Evolutionary conservation across 78 protist species (phyloP), one percentile per base, ranked within the genome.

Genomic region (Dictyostelium capitatum): DNA sequence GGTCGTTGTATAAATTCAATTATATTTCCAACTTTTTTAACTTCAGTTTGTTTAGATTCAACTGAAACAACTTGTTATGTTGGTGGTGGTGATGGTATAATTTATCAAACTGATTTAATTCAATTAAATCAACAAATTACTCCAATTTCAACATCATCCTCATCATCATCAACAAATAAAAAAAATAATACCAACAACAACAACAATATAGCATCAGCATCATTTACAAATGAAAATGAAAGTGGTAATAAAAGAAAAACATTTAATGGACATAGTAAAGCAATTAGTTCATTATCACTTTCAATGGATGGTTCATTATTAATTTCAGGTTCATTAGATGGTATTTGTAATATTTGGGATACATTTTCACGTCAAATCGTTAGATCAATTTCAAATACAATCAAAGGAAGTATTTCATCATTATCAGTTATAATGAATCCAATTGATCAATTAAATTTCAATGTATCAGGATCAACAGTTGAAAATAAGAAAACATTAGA

Each of bases 241-340:
- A 10, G 23, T 41, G 64, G 23, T 7, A 28, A 75, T 23, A 75
- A 75, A 51, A 79, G 56, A 47, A 91, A 91, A 50, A 81, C 83
- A 56, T 91, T 91, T 19, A 67, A 47, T 43, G 89, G 90, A 19
- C 89, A 82, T 28, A 91, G 37, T 23, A 77, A 81, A 59, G 25
- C 90, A 23, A 50, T 91, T 23, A 73, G 80, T 9, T 15, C 90
- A 6, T 2, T 91, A 5, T 17, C 56, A 9, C 4, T 79, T 4
- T 91, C 95, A 12, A 74, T 91, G 67, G 95, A 91, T 82, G 95
- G 95, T 6, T 41, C 72, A 15, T 10, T 91, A 17, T n/a, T 91
- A n/a, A 46, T 79, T 11, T 53, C 79, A n/a, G 95, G 90, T 20
- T 73, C 95, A 43, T 25, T 79, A 10, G 95, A 91, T 80, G 95